These are phyloP conservation scores for Euptelea pleiosperma DNA, from an alignment of 164 flowering plant genomes.

Conservation along the genomic window DNA sequence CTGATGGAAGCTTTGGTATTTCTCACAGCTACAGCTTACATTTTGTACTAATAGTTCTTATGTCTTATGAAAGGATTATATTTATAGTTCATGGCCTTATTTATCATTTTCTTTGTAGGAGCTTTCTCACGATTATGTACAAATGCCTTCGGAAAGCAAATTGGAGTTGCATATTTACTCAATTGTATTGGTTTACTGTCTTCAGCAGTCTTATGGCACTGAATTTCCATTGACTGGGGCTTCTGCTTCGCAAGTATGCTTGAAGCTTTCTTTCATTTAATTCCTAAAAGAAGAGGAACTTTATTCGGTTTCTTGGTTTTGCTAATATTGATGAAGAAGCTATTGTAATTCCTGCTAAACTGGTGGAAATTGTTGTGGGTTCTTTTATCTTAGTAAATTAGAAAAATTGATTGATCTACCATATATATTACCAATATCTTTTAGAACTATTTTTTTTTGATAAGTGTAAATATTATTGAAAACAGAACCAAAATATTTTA, in stretches of 20 bases:
- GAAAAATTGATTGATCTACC: no score
- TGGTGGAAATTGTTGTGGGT: no score
- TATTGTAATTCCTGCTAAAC: no score
- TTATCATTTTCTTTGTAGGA: slow-evolving; percentile 38
- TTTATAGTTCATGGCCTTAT: slow-evolving; percentile 7
- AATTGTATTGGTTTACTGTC: slow-evolving; percentile 55
- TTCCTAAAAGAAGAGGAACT: no score
- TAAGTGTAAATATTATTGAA: no score
- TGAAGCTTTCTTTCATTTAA: neutral
- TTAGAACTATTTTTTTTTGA: no score
- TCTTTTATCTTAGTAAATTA: no score
- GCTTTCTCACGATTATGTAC: slow-evolving; percentile 58
- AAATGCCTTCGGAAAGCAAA: slow-evolving; percentile 49
- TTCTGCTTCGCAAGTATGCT: slow-evolving; percentile 48
- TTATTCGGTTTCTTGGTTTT: no score
- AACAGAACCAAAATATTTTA: no score
- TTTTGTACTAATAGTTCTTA: slow-evolving; percentile 2
- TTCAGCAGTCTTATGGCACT: slow-evolving; percentile 36
- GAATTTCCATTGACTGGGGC: slow-evolving; percentile 39
- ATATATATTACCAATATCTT: no score
- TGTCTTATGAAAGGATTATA: neutral
- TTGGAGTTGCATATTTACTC: slow-evolving; percentile 67
- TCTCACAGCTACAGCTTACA: slow-evolving; percentile 10
- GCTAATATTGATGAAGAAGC: no score
- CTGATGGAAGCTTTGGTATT: slow-evolving; percentile 40